Evolutionary conservation across 441 rosid species (phyloP).

Genomic region (Theobroma grandiflorum): DNA sequence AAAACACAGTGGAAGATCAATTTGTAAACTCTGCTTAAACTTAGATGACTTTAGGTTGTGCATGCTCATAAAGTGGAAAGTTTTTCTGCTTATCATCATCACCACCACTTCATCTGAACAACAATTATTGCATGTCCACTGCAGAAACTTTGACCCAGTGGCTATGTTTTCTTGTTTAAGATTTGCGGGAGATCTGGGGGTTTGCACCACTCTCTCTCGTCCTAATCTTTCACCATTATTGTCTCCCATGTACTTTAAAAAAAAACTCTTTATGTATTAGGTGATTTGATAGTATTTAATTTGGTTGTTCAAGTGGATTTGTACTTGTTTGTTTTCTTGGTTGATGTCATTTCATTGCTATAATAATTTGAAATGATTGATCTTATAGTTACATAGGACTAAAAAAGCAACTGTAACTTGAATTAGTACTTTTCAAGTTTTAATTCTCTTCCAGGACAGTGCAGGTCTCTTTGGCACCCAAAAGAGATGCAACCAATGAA

Average conservation of each 20-base stretch:
- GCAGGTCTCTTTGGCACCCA: background rate
- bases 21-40: background rate
- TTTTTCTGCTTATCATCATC: background rate
- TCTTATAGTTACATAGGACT: background rate
- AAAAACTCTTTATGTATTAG: background rate
- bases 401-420: background rate
- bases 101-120: background rate
- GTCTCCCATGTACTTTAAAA: background rate
- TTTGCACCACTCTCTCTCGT: background rate
- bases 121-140: background rate
- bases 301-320: background rate
- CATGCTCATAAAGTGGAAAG: background rate
- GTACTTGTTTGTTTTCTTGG: background rate
- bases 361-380: slow-evolving; percentile 1
- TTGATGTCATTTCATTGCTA: slow-evolving; percentile 1
- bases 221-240: background rate
- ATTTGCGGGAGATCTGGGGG: background rate
- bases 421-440: background rate
- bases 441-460: background rate
- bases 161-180: background rate
- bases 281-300: background rate
- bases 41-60: background rate
- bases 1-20: background rate
- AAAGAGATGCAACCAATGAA: background rate
- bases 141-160: background rate